phyloP scores from a whole-genome alignment of 192 early-diverging fungal species.

The Rhizoclosmatium sp. region DNA sequence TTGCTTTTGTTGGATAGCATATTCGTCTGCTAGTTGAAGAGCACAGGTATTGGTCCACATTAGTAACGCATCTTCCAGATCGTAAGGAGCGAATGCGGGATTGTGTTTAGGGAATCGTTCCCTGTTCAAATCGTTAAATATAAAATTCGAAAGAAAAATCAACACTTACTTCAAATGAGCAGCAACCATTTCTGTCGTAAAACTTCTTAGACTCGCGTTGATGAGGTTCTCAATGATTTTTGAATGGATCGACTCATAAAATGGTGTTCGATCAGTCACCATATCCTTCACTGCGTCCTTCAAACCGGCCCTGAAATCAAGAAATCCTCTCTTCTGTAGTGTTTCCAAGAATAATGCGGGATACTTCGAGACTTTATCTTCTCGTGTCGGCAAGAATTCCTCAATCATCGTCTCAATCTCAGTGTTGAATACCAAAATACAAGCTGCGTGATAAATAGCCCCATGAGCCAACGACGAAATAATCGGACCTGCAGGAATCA shows the following conservation, averaged over 20 bases:
- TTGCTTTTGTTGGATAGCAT: background rate
- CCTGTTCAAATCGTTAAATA: background rate
- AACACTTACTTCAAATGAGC: constrained; percentile 35
- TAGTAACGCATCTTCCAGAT: constrained; percentile 59
- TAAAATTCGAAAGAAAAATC: background rate
- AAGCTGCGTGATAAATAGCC: constrained; percentile 39
- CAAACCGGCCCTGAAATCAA: constrained; percentile 50
- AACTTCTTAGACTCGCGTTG: constrained; percentile 21
- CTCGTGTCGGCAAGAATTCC: background rate
- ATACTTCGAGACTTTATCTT: background rate
- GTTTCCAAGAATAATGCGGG: constrained; percentile 43
- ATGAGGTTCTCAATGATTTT: constrained; percentile 56
- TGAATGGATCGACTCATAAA: constrained; percentile 64
- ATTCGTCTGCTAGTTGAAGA: constrained; percentile 15
- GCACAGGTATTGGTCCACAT: constrained; percentile 59
- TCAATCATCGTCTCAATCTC: constrained; percentile 1
- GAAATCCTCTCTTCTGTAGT: constrained; percentile 41
- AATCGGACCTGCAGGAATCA: constrained; percentile 7
- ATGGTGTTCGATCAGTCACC: constrained; percentile 56
- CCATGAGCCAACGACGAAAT: constrained; percentile 39
- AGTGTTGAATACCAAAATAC: constrained; percentile 10
- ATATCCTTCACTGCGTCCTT: constrained; percentile 53
- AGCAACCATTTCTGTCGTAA: constrained; percentile 38
- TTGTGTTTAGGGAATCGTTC: constrained; percentile 17
- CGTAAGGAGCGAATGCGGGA: constrained; percentile 51